These are phyloP conservation scores for Penicillium janthinellum DNA, from an alignment of 2,329 filamentous ascomycete species.

Conservation along the genomic window DNA sequence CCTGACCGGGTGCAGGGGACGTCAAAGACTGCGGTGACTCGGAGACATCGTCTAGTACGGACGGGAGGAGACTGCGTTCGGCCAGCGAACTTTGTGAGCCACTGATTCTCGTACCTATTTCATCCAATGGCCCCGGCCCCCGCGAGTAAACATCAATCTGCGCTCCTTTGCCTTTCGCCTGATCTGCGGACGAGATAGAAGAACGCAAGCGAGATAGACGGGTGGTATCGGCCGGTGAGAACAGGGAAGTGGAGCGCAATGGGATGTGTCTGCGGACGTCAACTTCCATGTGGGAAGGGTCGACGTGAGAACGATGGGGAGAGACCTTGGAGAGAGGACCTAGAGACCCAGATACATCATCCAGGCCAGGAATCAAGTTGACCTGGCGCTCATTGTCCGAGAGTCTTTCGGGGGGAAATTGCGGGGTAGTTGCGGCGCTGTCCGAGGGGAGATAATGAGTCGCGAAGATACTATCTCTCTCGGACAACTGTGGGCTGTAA, in stretches of 20 bases:
- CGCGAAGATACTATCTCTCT: constrained; percentile 65
- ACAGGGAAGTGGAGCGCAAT: constrained; percentile 32
- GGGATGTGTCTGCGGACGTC: constrained; percentile 37
- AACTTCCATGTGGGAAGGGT: constrained; percentile 42
- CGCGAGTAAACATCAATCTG: constrained; percentile 23
- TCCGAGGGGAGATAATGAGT: constrained; percentile 60
- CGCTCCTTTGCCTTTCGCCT: constrained; percentile 25
- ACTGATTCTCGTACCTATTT: constrained; percentile 24
- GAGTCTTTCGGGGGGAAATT: constrained; percentile 36
- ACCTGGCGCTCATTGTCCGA: constrained; percentile 34
- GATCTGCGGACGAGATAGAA: constrained; percentile 29
- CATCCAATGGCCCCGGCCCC: constrained; percentile 28
- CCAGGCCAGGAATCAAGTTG: constrained; percentile 33
- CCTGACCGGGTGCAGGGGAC: constrained; percentile 23
- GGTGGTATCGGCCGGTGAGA: constrained; percentile 26
- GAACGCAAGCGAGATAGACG: constrained; percentile 31
- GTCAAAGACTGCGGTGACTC: constrained; percentile 25
- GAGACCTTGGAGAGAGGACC: constrained; percentile 34
- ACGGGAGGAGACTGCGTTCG: constrained; percentile 30
- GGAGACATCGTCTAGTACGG: constrained; percentile 33
- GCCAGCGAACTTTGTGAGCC: constrained; percentile 23
- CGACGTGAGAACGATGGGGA: constrained; percentile 30
- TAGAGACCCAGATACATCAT: constrained; percentile 36
- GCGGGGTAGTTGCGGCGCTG: constrained; percentile 47
- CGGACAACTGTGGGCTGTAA: constrained; percentile 57